A percentile compares a stretch with the other conserved stretches of the same genome.
Evolutionary conservation across 164 flowering plant species (phyloP).

Genomic region (Brasenia schreberi): DNA sequence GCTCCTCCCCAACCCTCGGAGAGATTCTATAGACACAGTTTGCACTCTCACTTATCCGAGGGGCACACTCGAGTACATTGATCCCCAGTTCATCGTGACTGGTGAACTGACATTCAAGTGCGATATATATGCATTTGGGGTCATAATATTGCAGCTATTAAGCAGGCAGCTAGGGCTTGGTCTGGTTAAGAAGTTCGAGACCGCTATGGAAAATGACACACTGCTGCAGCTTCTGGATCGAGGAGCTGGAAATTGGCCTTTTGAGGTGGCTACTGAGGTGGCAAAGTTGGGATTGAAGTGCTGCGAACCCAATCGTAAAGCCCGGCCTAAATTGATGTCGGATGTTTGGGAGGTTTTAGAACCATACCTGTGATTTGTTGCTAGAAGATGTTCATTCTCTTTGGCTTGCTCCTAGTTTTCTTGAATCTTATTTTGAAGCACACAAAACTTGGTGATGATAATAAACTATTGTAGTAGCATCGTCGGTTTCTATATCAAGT

Average conservation of each 20-base stretch:
- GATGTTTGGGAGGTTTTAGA: neutral
- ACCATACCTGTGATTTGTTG: too few relatives aligned
- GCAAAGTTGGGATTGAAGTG: constrained; percentile 32
- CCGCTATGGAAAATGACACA: constrained; percentile 7
- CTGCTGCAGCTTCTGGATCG: constrained; percentile 25
- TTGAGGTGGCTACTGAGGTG: constrained; percentile 36
- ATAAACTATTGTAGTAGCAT: neutral
- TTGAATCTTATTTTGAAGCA: too few relatives aligned
- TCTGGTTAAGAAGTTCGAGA: constrained; percentile 15
- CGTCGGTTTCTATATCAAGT: neutral
- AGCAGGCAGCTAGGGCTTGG: constrained; percentile 34
- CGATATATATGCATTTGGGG: constrained; percentile 40
- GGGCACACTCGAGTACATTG: constrained; percentile 63
- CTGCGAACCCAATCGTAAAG: constrained; percentile 5
- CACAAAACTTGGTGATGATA: too few relatives aligned
- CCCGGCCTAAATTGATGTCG: constrained; percentile 6
- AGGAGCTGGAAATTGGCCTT: constrained; percentile 48
- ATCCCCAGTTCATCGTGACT: constrained; percentile 48
- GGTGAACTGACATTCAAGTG: constrained; percentile 5
- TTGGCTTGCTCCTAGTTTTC: too few relatives aligned
- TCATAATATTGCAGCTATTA: constrained; percentile 38
- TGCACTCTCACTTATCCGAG: constrained; percentile 42
- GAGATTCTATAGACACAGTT: constrained; percentile 5
- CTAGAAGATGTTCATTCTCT: too few relatives aligned
- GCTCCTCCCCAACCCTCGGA: constrained; percentile 7